A percentile compares a stretch with the other conserved stretches of the same genome.
Evolutionary conservation across 1,284 basidiomycete species (phyloP).

Genomic region (Pisolithus thermaeus): DNA sequence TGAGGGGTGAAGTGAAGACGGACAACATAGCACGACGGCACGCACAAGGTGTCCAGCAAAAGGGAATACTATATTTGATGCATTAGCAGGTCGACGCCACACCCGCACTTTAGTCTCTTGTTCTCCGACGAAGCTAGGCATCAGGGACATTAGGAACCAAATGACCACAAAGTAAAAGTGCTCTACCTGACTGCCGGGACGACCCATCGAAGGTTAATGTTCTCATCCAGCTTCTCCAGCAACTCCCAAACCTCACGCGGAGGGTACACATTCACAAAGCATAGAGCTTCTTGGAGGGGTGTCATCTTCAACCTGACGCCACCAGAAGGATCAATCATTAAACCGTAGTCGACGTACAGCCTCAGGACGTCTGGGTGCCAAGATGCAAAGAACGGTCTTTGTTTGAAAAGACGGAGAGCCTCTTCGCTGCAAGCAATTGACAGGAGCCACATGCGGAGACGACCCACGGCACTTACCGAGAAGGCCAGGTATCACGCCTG

Average conservation of each 20-base stretch:
- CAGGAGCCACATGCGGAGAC: background rate
- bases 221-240: slow-evolving; percentile 38
- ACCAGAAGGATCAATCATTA: slow-evolving; percentile 33
- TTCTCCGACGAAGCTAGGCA: slow-evolving; percentile 32
- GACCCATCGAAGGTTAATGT: slow-evolving; percentile 50
- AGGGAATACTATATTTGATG: slow-evolving; percentile 51
- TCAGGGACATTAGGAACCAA: slow-evolving; percentile 4
- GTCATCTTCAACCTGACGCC: slow-evolving; percentile 57
- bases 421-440: slow-evolving; percentile 42
- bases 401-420: slow-evolving; percentile 48
- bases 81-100: slow-evolving; percentile 56
- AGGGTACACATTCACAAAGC: slow-evolving; percentile 42
- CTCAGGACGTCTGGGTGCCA: slow-evolving; percentile 72
- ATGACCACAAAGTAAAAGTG: background rate
- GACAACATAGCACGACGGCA: slow-evolving; percentile 2
- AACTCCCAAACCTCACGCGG: slow-evolving; percentile 43
- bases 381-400: slow-evolving; percentile 62
- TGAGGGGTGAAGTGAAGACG: slow-evolving; percentile 4
- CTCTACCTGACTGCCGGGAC: slow-evolving; percentile 46
- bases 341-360: slow-evolving; percentile 62
- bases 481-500: slow-evolving; percentile 61
- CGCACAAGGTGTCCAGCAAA: slow-evolving; percentile 57
- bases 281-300: slow-evolving; percentile 50
- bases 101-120: slow-evolving; percentile 40
- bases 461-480: slow-evolving; percentile 35